Base-by-base conservation (phyloP, 768 basidiomycete genomes). In the Mycena filopes region DNA sequence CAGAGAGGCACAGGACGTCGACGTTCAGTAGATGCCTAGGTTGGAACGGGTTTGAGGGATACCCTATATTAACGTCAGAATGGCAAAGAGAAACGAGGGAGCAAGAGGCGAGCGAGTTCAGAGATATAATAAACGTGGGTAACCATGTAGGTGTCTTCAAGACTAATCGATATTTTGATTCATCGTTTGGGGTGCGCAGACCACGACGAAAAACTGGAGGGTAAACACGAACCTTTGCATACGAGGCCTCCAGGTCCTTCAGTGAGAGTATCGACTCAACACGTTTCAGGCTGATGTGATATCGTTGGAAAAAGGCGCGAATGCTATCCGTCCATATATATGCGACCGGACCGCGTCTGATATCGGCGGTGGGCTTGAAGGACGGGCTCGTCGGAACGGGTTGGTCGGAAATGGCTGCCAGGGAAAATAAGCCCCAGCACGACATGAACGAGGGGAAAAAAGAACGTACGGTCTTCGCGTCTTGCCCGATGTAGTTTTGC, bases 81-180 rank as follows among this genome's bases (percentile, higher is more conserved):
- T 21, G 41, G 33, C n/a, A 25, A 13, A 29, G 25, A 18, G 9
- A 63, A 21, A 38, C n/a, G 3, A 18, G 49, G 43, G 23, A 55
- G 68, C 28, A 72, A 77, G 71, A 61, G 59, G 71, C 69, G n/a
- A n/a, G n/a, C n/a, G 66, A 41, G 33, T 56, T 50, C 46, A 63
- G 60, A 60, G 49, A 48, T 72, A 72, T 62, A 72, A 72, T 62
- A 60, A 60, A 55, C 65, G 60, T 65, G 71, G 87, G 80, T 87
- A 93, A 93, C 91, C 92, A 93, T 86, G 79, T 76, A 67, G 67
- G 67, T 72, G 90, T 94, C 94, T 94, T 90, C 77, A 94, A 94
- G 93, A 96, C 94, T 96, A 96, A 96, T 96, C 95, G 90, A 84
- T 85, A 85, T 78, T 77, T 78, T 36, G 38, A 26, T 57, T 61